Base-by-base conservation (phyloP, 148 eudicot genomes). In the Hydrangea macrophylla region DNA sequence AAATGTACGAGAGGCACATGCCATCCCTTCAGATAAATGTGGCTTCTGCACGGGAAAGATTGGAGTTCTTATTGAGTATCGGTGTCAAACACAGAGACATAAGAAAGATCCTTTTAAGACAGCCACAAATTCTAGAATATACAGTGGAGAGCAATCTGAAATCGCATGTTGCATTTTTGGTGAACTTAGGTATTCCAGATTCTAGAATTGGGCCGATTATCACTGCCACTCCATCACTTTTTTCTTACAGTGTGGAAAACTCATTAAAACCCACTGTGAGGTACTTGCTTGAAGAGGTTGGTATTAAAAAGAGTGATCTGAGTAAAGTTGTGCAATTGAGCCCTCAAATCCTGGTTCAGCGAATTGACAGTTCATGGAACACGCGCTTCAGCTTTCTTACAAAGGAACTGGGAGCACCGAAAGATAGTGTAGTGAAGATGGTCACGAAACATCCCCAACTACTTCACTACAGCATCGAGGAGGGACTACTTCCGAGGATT, bases 391-490 rank as follows among this genome's bases (percentile, higher is more conserved):
- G 67, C 67, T 94, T 94, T 80, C 89, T 94, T 44, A 69, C 86
- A 9, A 83, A 86, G 65, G 98, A 94, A 73, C 71, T 94, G 71
- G 88, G 84, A 55, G 96, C 98, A 70, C 96, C 98, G 11, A 82
- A 85, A 74, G 90, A 88, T 58, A 88, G 81, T 79, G 74, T 90
- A 42, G 90, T 90, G 63, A 90, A 94, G 79, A 94, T 94, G 98
- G 92, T 94, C 68, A 80, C 78, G 0, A 94, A 90, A 67, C 98
- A 94, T 72, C 98, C 98, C 36, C 98, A 94, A 75, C 83, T 94
- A 25, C 97, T 94, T 65, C 98, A 90, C 70, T 94, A 94, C 81
- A 90, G 98, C 80, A 88, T 94, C 60, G 88, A 88, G 80, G 97
- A 83, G 70, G 97, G 96, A 40, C 75, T 94, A 53, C 81, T 79